phyloP scores from a whole-genome alignment of 2,329 filamentous ascomycete genomes.

The Myriangium duriaei region DNA sequence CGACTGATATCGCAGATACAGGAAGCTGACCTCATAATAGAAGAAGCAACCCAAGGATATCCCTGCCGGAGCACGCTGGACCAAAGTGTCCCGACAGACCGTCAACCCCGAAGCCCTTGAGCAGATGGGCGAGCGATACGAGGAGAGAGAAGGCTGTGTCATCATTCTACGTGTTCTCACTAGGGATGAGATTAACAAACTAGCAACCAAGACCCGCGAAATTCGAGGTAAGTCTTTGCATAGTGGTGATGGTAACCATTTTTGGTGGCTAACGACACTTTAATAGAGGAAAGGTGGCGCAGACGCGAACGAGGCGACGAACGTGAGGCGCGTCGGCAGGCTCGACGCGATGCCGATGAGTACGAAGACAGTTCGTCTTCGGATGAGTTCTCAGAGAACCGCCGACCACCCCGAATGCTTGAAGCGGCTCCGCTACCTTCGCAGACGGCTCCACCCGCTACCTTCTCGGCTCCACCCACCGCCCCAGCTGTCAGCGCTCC shows the following conservation, averaged over 20 bases:
- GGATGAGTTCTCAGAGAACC: slow-evolving; percentile 22
- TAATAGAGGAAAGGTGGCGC: slow-evolving; percentile 14
- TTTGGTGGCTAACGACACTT: slow-evolving; percentile 16
- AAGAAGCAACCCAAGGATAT: slow-evolving; percentile 20
- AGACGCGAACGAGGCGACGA: slow-evolving; percentile 13
- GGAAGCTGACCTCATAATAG: background rate
- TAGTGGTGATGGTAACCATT: background rate
- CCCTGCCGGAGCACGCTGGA: slow-evolving; percentile 69
- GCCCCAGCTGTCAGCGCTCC: background rate
- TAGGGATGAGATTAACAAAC: slow-evolving; percentile 79
- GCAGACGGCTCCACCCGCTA: slow-evolving; percentile 1
- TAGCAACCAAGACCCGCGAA: slow-evolving; percentile 68
- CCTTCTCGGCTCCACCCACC: background rate
- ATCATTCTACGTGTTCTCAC: slow-evolving; percentile 81
- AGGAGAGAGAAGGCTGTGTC: slow-evolving; percentile 85
- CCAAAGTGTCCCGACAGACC: slow-evolving; percentile 75
- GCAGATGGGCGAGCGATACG: slow-evolving; percentile 78
- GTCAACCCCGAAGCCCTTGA: slow-evolving; percentile 84
- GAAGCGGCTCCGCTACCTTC: slow-evolving; percentile 17
- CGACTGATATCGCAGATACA: background rate
- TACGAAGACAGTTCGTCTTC: slow-evolving; percentile 20
- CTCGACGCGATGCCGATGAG: slow-evolving; percentile 20
- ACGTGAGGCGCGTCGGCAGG: slow-evolving; percentile 2
- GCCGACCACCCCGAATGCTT: slow-evolving; percentile 21
- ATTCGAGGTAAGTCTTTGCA: slow-evolving; percentile 45